These are phyloP conservation scores for Rhizoclosmatium globosum DNA, from an alignment of 192 early-diverging fungal species.

Conservation along the genomic window DNA sequence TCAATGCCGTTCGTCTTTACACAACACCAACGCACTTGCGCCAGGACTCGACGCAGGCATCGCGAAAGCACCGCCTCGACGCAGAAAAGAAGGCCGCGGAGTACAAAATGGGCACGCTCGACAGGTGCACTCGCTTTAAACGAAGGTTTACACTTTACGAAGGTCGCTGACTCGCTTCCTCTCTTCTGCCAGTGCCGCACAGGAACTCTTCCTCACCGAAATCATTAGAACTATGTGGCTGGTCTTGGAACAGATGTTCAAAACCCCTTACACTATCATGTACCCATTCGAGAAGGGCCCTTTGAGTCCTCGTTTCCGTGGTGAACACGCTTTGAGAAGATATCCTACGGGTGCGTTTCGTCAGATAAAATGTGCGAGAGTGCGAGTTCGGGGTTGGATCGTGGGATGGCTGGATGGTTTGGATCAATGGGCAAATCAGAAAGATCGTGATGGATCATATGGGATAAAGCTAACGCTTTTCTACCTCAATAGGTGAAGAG, in stretches of 20 bases:
- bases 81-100: background rate
- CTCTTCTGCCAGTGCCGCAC: constrained; percentile 57
- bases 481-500: constrained; percentile 78
- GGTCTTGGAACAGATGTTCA: constrained; percentile 92
- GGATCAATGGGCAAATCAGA: too few relatives aligned
- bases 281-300: constrained; percentile 97
- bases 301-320: constrained; percentile 91
- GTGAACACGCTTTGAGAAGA: constrained; percentile 94
- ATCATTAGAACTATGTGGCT: constrained; percentile 91
- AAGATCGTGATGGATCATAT: too few relatives aligned
- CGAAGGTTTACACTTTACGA: background rate
- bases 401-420: too few relatives aligned
- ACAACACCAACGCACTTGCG: constrained; percentile 28
- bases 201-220: constrained; percentile 90
- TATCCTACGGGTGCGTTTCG: constrained; percentile 83
- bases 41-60: constrained; percentile 26
- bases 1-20: constrained; percentile 5
- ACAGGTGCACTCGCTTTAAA: constrained; percentile 5
- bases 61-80: background rate
- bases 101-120: constrained; percentile 26
- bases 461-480: background rate
- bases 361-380: background rate
- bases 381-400: background rate
- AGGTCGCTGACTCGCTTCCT: background rate
- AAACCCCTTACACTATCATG: constrained; percentile 94